Conservation (phyloP, 1,284 basidiomycete genomes). For the Sphaerobolus stellatus region DNA sequence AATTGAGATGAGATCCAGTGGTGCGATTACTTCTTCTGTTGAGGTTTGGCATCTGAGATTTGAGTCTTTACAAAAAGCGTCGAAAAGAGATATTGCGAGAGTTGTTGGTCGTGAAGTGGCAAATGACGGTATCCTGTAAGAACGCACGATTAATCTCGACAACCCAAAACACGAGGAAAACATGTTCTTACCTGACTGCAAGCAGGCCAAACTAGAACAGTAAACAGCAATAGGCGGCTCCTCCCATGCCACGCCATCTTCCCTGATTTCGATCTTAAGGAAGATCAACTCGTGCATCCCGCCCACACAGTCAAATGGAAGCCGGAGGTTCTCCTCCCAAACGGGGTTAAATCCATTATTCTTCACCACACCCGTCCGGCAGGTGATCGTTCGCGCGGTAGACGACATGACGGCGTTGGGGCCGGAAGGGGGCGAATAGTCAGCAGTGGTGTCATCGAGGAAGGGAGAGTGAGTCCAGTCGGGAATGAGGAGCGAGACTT, state of each 20-base stretch:
- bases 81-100: slow-evolving; percentile 84
- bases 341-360: slow-evolving; percentile 90
- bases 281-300: slow-evolving; percentile 83
- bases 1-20: too few species aligned
- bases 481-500: slow-evolving; percentile 75
- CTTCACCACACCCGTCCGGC: slow-evolving; percentile 62
- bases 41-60: slow-evolving; percentile 39
- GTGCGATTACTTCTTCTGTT: too few species aligned
- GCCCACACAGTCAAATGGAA: slow-evolving; percentile 74
- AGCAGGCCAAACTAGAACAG: slow-evolving; percentile 64
- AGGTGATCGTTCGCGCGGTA: slow-evolving; percentile 48
- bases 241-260: slow-evolving; percentile 60
- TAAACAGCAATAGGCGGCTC: slow-evolving; percentile 62
- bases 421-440: neutral
- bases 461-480: slow-evolving; percentile 57
- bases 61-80: slow-evolving; percentile 76
- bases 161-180: slow-evolving; percentile 3
- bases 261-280: slow-evolving; percentile 73
- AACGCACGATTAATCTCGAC: slow-evolving; percentile 7
- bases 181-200: slow-evolving; percentile 70
- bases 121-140: slow-evolving; percentile 81
- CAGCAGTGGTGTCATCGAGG: slow-evolving; percentile 14
- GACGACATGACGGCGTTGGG: slow-evolving; percentile 27
- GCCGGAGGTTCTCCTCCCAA: slow-evolving; percentile 73
- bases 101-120: slow-evolving; percentile 78